A percentile compares a stretch with the other conserved stretches of the same genome.
Conservation (phyloP, 208 protist species). For the Dictyostelium gargantuum region DNA sequence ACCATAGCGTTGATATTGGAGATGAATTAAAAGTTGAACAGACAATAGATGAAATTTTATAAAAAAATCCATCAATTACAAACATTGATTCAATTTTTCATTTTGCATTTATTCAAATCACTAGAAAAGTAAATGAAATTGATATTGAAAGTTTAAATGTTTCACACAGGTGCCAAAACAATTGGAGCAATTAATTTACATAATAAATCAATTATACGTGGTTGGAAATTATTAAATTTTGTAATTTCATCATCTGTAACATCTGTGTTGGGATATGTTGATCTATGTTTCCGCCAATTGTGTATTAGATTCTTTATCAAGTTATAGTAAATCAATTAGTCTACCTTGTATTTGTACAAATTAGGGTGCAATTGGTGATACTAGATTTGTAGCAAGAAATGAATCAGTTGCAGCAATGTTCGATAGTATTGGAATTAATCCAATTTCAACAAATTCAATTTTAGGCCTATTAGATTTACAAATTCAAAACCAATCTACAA, state of each 20-base stretch:
- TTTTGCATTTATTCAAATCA: neutral
- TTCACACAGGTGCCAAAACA: neutral
- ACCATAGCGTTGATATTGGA: neutral
- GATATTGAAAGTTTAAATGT: neutral
- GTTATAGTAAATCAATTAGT: constrained; percentile 9
- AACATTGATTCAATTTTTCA: neutral
- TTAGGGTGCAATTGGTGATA: neutral
- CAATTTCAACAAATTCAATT: neutral
- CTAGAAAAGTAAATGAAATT: neutral
- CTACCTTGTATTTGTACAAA: neutral
- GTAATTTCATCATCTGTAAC: neutral
- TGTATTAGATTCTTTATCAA: neutral
- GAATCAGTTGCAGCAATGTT: neutral
- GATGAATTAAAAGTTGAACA: neutral
- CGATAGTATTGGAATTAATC: neutral
- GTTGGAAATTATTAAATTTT: constrained; percentile 7
- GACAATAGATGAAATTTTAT: neutral
- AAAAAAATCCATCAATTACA: neutral
- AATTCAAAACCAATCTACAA: neutral
- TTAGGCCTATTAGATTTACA: neutral
- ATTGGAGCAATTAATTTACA: constrained; percentile 28
- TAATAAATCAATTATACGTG: neutral
- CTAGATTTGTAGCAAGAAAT: neutral
- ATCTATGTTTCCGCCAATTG: neutral
- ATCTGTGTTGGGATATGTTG: neutral